Conservation (phyloP, 805 yeast genomes). For the Nakazawaea ernobii region DNA sequence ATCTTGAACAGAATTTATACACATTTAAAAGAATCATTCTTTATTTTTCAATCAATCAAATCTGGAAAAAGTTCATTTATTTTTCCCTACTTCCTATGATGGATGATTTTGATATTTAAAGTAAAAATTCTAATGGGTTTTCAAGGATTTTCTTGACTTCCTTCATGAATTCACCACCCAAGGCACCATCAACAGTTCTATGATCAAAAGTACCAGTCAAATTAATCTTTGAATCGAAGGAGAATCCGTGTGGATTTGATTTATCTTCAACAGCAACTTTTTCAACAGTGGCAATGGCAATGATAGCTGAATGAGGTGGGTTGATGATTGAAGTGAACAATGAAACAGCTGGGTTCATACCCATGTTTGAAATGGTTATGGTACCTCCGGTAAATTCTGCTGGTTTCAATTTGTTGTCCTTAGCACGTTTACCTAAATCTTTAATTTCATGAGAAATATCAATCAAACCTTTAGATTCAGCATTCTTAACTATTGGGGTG, state of each 20-base stretch:
- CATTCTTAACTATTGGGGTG: conserved; percentile 91
- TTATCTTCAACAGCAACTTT: conserved; percentile 92
- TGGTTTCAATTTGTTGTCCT: conserved; percentile 86
- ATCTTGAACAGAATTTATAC: no score
- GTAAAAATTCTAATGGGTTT: conserved; percentile 90
- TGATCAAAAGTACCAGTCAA: conserved; percentile 98
- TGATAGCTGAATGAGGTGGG: conserved; percentile 94
- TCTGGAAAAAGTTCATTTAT: no score
- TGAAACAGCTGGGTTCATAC: conserved; percentile 94
- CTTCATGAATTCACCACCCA: conserved; percentile 94
- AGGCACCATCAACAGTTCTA: conserved; percentile 94
- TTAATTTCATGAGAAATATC: conserved; percentile 78
- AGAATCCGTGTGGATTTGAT: conserved; percentile 84
- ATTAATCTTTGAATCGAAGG: conserved; percentile 85
- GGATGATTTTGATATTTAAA: conserved; percentile 37
- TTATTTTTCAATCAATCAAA: no score
- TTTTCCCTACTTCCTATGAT: no score
- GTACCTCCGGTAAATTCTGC: conserved; percentile 99
- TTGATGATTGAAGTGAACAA: conserved; percentile 94
- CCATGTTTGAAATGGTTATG: conserved; percentile 96
- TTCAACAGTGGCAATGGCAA: conserved; percentile 91
- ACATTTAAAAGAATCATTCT: neutral
- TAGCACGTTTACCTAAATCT: conserved; percentile 94
- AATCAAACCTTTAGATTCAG: conserved; percentile 81
- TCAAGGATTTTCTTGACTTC: conserved; percentile 88